These are phyloP conservation scores for Drechmeria coniospora DNA, from an alignment of 2,329 filamentous ascomycete species.

Conservation along the genomic window DNA sequence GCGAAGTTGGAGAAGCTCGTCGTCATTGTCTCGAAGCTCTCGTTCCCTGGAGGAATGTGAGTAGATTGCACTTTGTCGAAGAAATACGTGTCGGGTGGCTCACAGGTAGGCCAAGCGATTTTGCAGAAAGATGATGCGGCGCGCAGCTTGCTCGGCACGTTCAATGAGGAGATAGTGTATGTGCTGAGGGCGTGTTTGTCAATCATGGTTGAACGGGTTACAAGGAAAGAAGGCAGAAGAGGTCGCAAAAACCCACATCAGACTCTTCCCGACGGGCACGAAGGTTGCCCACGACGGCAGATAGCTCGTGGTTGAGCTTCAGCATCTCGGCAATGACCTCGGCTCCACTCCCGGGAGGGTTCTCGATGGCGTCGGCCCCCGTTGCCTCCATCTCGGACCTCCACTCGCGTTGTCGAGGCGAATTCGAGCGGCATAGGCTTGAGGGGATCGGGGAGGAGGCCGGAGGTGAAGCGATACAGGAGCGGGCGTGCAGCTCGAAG, in stretches of 20 bases:
- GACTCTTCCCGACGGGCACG: slow-evolving; percentile 42
- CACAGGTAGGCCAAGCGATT: slow-evolving; percentile 42
- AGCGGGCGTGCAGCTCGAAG: slow-evolving; percentile 7
- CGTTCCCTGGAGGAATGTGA: slow-evolving; percentile 31
- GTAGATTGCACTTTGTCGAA: no score
- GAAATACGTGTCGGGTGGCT: slow-evolving; percentile 5
- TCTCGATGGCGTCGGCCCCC: slow-evolving; percentile 18
- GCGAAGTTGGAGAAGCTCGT: slow-evolving; percentile 44
- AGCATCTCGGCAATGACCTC: slow-evolving; percentile 19
- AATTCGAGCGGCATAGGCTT: slow-evolving; percentile 17
- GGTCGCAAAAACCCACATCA: slow-evolving; percentile 26
- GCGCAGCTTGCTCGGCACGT: slow-evolving; percentile 39
- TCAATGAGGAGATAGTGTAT: slow-evolving; percentile 46
- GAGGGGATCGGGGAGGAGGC: slow-evolving; percentile 21
- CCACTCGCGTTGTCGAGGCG: slow-evolving; percentile 11
- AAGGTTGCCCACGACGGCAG: slow-evolving; percentile 32
- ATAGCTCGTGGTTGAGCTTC: slow-evolving; percentile 34
- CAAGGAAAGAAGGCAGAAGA: background rate
- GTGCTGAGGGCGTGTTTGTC: slow-evolving; percentile 23
- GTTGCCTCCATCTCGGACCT: slow-evolving; percentile 16
- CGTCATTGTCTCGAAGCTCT: slow-evolving; percentile 39
- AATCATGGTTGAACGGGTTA: background rate
- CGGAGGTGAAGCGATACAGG: no score
- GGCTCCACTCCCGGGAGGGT: no score
- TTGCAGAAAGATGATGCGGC: slow-evolving; percentile 45